Evolutionary conservation across 768 basidiomycete species (phyloP).

Genomic region (Pleurotus ostreatus): DNA sequence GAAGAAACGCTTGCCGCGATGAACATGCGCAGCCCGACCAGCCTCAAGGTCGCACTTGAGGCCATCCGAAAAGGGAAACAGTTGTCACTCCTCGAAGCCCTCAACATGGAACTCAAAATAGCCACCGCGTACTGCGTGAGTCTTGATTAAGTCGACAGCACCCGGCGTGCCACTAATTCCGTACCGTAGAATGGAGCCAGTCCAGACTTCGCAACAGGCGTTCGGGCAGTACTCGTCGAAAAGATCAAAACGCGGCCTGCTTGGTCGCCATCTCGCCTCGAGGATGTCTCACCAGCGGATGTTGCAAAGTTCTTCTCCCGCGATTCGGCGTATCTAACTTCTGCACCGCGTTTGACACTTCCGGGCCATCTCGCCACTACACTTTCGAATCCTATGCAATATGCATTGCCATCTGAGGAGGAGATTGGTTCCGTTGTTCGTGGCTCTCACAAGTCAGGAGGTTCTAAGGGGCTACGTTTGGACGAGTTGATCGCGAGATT

Average conservation of each 20-base stretch:
- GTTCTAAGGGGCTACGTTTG: constrained; percentile 54
- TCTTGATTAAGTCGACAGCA: constrained; percentile 18
- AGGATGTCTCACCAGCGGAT: constrained; percentile 50
- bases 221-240: constrained; percentile 58
- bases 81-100: constrained; percentile 56
- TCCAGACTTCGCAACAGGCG: constrained; percentile 81
- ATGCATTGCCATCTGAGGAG: constrained; percentile 72
- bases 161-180: constrained; percentile 13
- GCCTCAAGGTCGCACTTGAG: constrained; percentile 82
- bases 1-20: constrained; percentile 58
- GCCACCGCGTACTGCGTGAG: constrained; percentile 88
- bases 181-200: constrained; percentile 62
- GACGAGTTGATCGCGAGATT: constrained; percentile 63
- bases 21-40: constrained; percentile 80
- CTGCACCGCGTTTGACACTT: constrained; percentile 41
- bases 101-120: constrained; percentile 85
- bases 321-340: constrained; percentile 42
- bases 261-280: constrained; percentile 68
- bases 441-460: constrained; percentile 60
- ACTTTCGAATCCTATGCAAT: constrained; percentile 30
- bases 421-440: constrained; percentile 65
- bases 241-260: constrained; percentile 47
- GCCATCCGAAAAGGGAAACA: constrained; percentile 71
- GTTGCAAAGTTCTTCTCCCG: constrained; percentile 64
- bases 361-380: constrained; percentile 26